phyloP scores from a whole-genome alignment of 129 eudicot genomes.

The Chrysanthemum lavandulifolium region DNA sequence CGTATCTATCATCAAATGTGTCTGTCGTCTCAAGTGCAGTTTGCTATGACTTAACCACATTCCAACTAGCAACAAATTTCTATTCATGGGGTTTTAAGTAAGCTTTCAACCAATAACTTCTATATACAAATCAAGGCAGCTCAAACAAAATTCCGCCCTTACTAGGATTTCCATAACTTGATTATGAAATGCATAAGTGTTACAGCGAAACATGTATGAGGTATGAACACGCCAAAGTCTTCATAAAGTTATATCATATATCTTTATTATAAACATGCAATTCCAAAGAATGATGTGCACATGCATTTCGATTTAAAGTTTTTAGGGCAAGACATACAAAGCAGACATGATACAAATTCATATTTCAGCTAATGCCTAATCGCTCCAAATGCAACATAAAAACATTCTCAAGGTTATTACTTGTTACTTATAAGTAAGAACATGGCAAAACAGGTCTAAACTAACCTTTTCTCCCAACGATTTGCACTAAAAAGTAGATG shows the following conservation, averaged over 20 bases:
- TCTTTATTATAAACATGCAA: background rate
- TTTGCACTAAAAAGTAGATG: slow-evolving; percentile 89
- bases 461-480: slow-evolving; percentile 94
- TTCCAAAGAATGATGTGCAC: background rate
- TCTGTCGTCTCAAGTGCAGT: background rate
- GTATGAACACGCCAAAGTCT: too few relatives aligned
- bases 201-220: too few relatives aligned
- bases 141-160: too few relatives aligned
- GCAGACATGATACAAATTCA: background rate
- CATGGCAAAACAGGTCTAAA: slow-evolving; percentile 13
- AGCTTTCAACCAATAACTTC: background rate
- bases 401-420: background rate
- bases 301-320: background rate
- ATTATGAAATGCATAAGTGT: too few relatives aligned
- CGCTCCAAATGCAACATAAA: background rate
- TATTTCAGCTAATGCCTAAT: background rate
- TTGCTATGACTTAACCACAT: background rate
- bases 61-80: background rate
- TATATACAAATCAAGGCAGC: background rate
- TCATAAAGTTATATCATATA: too few relatives aligned
- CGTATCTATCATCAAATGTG: background rate
- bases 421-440: background rate
- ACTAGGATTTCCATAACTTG: too few relatives aligned
- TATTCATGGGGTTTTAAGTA: background rate
- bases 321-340: slow-evolving; percentile 1